Evolutionary conservation across 176 grass and related monocot genomes (phyloP).

Genomic region (Typha latifolia): DNA sequence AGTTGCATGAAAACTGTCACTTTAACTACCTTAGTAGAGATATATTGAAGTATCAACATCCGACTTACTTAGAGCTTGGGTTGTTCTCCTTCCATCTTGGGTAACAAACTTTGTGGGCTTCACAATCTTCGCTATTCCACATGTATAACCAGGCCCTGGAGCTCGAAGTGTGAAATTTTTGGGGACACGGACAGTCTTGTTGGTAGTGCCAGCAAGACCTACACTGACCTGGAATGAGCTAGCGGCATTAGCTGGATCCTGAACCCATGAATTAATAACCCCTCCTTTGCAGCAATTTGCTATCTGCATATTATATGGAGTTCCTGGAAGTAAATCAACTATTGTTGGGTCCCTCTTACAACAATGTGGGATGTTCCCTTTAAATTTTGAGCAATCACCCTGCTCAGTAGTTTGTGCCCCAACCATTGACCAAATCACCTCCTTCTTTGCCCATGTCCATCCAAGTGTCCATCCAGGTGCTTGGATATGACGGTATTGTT

Average conservation of each 20-base stretch:
- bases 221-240: constrained; percentile 75
- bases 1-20: not conserved
- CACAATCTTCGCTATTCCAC: constrained; percentile 43
- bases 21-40: not conserved
- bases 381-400: constrained; percentile 83
- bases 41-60: not conserved
- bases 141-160: constrained; percentile 81
- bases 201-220: constrained; percentile 66
- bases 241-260: constrained; percentile 56
- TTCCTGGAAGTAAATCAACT: constrained; percentile 68
- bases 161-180: constrained; percentile 70
- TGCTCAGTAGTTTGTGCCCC: constrained; percentile 72
- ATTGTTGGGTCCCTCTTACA: constrained; percentile 58
- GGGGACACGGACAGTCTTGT: constrained; percentile 57
- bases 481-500: constrained; percentile 70
- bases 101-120: constrained; percentile 43
- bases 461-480: constrained; percentile 73
- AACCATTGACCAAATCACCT: constrained; percentile 90
- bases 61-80: constrained; percentile 75
- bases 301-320: constrained; percentile 68
- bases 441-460: constrained; percentile 84
- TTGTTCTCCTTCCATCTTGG: constrained; percentile 53
- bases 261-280: constrained; percentile 49
- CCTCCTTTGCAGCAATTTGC: constrained; percentile 83
- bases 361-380: constrained; percentile 39